Percentiles rank a stretch among this genome's conserved stretches.
Conservation (phyloP, 495 filamentous ascomycete genomes). For the Penicillium canescens region DNA sequence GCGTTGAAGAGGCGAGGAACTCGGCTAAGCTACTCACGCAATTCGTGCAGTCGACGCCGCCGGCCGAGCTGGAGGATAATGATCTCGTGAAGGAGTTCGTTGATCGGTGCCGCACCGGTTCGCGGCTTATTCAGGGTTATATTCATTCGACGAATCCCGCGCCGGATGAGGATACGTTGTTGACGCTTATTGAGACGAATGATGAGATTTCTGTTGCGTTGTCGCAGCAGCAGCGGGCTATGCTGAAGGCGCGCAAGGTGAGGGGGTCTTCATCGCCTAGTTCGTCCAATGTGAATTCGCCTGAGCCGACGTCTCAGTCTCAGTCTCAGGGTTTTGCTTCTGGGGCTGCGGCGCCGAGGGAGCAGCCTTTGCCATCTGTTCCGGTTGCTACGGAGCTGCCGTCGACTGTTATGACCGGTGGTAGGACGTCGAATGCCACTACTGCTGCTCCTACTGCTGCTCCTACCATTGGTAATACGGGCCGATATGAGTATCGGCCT, state of each 20-base stretch:
- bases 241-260: slow-evolving; percentile 66
- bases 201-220: slow-evolving; percentile 79
- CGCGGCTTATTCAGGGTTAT: slow-evolving; percentile 76
- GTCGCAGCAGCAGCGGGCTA: slow-evolving; percentile 76
- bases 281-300: slow-evolving; percentile 15
- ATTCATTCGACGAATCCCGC: slow-evolving; percentile 74
- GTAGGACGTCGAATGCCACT: background rate
- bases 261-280: slow-evolving; percentile 24
- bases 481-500: slow-evolving; percentile 41
- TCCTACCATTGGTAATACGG: background rate
- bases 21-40: slow-evolving; percentile 89
- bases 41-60: slow-evolving; percentile 79
- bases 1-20: slow-evolving; percentile 86
- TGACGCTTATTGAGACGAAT: slow-evolving; percentile 91
- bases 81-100: slow-evolving; percentile 92
- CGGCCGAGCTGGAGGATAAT: slow-evolving; percentile 70
- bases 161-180: slow-evolving; percentile 90
- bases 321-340: slow-evolving; percentile 8
- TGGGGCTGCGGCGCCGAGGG: background rate
- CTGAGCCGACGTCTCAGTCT: slow-evolving; percentile 16
- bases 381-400: slow-evolving; percentile 9
- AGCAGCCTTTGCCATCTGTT: slow-evolving; percentile 1
- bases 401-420: slow-evolving; percentile 9
- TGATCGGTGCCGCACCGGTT: slow-evolving; percentile 80
- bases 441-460: background rate